These are phyloP conservation scores for Maudiozyma saulgeensis DNA, from an alignment of 805 yeast genomes.

Conservation along the genomic window DNA sequence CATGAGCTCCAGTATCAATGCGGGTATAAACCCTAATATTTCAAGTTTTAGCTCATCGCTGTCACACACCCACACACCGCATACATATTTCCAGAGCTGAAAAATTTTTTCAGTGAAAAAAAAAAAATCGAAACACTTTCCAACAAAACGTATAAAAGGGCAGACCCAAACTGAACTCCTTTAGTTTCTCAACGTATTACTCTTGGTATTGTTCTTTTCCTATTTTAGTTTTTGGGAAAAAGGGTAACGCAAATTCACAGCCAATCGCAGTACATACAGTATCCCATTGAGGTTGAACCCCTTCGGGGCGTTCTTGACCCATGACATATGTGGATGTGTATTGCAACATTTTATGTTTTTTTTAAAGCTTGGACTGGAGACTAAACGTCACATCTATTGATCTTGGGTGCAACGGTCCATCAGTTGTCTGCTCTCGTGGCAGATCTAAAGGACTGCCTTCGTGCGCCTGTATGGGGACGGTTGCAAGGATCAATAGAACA, in stretches of 20 bases:
- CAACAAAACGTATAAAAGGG: background rate
- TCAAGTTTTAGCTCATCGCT: too few species aligned
- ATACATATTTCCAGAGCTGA: background rate
- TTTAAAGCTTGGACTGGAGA: slow-evolving; percentile 50
- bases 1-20: too few species aligned
- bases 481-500: slow-evolving; percentile 42
- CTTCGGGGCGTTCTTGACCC: slow-evolving; percentile 55
- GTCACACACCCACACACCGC: background rate
- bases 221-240: slow-evolving; percentile 9
- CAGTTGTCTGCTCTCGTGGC: slow-evolving; percentile 34
- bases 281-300: slow-evolving; percentile 64
- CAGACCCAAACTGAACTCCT: background rate
- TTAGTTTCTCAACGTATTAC: background rate
- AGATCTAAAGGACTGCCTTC: slow-evolving; percentile 61
- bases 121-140: too few species aligned
- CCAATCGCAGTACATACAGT: slow-evolving; percentile 50
- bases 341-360: slow-evolving; percentile 15
- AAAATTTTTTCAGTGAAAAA: background rate
- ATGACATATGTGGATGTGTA: slow-evolving; percentile 53
- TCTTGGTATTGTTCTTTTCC: background rate
- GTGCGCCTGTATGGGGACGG: slow-evolving; percentile 66
- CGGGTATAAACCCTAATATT: too few species aligned
- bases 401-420: slow-evolving; percentile 73
- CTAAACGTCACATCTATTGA: slow-evolving; percentile 34
- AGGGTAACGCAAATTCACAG: slow-evolving; percentile 56